Base-by-base conservation (phyloP, 768 basidiomycete genomes). In the Kwoniella sp. region DNA sequence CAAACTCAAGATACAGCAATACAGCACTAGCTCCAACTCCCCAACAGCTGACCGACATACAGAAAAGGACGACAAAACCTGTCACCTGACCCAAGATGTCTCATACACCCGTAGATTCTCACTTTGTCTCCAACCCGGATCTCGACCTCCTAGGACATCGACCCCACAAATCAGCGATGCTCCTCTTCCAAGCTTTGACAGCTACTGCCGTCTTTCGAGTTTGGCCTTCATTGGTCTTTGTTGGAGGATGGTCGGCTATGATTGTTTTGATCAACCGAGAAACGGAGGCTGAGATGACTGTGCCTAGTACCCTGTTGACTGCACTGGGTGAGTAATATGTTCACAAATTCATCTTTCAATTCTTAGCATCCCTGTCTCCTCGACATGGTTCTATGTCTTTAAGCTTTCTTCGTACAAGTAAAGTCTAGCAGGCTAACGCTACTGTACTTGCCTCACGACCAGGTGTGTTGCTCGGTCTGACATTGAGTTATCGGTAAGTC, bases 401-500 rank as follows among this genome's bases (percentile, higher is more conserved):
- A n/a, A n/a, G n/a, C n/a, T n/a, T n/a, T n/a, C n/a, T n/a, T n/a
- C n/a, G n/a, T n/a, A n/a, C n/a, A n/a, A n/a, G n/a, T n/a, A n/a
- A n/a, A n/a, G n/a, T n/a, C n/a, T n/a, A n/a, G n/a, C n/a, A n/a
- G n/a, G n/a, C n/a, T n/a, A n/a, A n/a, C n/a, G n/a, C n/a, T n/a
- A n/a, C n/a, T n/a, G n/a, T n/a, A n/a, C n/a, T n/a, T n/a, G n/a
- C n/a, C n/a, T n/a, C n/a, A n/a, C n/a, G n/a, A n/a, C n/a, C n/a
- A 63, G 75, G 76, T 74, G 74, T 75, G 19, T 37, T 78, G 25
- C 69, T 78, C 21, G 77, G 74, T 74, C 57, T 78, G 63, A 75
- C 72, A 7, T 49, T 76, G 13, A 74, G 67, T 50, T 77, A 74
- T 58, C 55, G 71, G 71, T 73, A 52, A 57, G 63, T 64, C n/a